Base-by-base conservation (phyloP, 179 eudicot species). In the Monotropa hypopitys region DNA sequence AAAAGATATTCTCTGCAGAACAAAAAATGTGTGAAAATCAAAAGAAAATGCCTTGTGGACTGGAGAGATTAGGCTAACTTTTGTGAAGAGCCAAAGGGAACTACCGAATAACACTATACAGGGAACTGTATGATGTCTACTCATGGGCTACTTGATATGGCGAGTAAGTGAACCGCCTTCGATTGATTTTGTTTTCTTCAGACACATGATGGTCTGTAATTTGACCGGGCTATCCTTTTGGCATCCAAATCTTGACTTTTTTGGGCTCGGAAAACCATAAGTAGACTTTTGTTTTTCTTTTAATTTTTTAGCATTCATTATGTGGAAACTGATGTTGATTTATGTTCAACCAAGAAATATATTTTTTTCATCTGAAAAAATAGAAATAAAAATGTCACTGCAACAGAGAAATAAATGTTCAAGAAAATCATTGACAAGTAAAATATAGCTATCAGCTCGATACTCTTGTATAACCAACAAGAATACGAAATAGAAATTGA, bases 1-100 rank as follows among this genome's bases (percentile, higher is more conserved):
- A 93, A 66, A 78, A 96, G 86, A 81, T 89, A 96, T n/a, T 90
- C 96, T 84, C 99, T 96, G 88, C 77, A 77, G 56, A 15, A 50
- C 13, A 74, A 21, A 74, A 70, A 45, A 43, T 66, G 70, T 53
- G 62, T 47, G 50, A 66, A 51, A 73, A 63, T 42, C 45, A 56
- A 61, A 83, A 45, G 54, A 35, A 26, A 67, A 38, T 77, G 49
- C 16, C 70, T 13, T 74, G 20, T 18, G 42, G 54, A 20, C 35
- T n/a, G n/a, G n/a, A 16, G 35, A 45, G 38, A 30, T 26, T 70
- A 20, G 1, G 67, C 67, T 30, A 12, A 12, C 2, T 26, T 12
- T 59, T 59, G 18, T 11, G 35, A 28, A 33, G 65, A 26, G 35
- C 18, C 18, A 28, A 8, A 63, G 42, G 6, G 56, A 49, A 38